phyloP scores from a whole-genome alignment of 768 basidiomycete genomes.

The Boletus insuetus region DNA sequence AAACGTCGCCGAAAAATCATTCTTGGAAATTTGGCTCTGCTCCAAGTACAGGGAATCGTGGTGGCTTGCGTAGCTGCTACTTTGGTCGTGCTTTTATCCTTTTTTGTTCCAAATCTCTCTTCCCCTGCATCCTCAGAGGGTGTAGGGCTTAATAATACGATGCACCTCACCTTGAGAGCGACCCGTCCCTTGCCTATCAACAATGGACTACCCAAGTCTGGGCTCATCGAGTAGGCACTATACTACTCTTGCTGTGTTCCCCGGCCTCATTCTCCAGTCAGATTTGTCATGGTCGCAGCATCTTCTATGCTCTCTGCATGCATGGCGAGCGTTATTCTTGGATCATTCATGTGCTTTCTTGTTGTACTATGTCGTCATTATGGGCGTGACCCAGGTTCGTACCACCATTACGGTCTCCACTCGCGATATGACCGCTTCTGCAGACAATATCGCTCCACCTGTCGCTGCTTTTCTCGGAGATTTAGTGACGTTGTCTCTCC shows the following conservation, averaged over 20 bases:
- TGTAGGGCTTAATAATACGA: constrained; percentile 10
- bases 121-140: constrained; percentile 6
- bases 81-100: constrained; percentile 70
- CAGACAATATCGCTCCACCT: constrained; percentile 95
- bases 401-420: not conserved
- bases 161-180: constrained; percentile 14
- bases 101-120: constrained; percentile 46
- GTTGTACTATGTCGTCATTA: constrained; percentile 74
- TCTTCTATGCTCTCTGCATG: constrained; percentile 81
- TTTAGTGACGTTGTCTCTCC: constrained; percentile 80
- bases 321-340: constrained; percentile 73
- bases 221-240: constrained; percentile 37
- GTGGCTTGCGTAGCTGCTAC: constrained; percentile 86
- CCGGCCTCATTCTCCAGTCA: constrained; percentile 30
- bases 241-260: not conserved
- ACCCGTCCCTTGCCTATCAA: constrained; percentile 24
- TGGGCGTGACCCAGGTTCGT: constrained; percentile 79
- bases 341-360: constrained; percentile 88
- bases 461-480: constrained; percentile 93
- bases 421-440: not conserved
- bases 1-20: constrained; percentile 61
- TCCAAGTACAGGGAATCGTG: constrained; percentile 91
- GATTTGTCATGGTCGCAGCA: constrained; percentile 74
- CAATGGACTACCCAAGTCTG: constrained; percentile 34
- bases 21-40: constrained; percentile 75